Evolutionary conservation across 75 land plant genomes (phyloP), one percentile per base, ranked within the genome.

Genomic region (Pinus taeda): DNA sequence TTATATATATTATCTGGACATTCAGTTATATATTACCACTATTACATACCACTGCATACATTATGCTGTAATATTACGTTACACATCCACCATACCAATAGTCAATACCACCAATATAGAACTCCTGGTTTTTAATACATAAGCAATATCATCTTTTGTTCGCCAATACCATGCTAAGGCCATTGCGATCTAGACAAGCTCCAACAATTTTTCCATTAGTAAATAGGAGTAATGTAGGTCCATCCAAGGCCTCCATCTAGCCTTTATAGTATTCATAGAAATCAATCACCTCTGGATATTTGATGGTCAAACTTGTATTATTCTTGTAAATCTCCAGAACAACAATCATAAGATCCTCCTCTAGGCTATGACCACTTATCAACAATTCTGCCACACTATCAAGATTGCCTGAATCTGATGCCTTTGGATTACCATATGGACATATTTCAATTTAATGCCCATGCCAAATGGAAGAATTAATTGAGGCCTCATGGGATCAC

Each of bases 201-300:
- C 33, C 33, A 33, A 33, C 2, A 0, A 2, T 33, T 33, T 33
- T 33, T 33, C 33, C 33, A 33, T 0, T 1, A 33, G 96, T 97
- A 80, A 95, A 97, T 56, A 95, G 79, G 24, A 97, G 91, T 67
- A 97, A 83, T 59, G 99, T 98, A 75, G 99, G 99, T 75, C 99
- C 99, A 90, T 97, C 99, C 99, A 98, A 97, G 3, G 99, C 88
- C 79, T 97, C 99, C 99, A 97, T 97, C 70, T 95, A 98, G 20
- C 98, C 99, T 81, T 91, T 95, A 88, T 91, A 97, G 59, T 95
- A 97, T 63, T 97, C 94, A 88, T 97, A 97, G 65, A 97, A 97
- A 75, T 92, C 93, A 75, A 92, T 82, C 64, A 91, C 95, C 99
- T 96, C 77, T 15, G 99, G 99, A 84, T 97, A 97, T 60, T 97